Base-by-base conservation (phyloP, 345 rosid species). In the Luvunga scandens region DNA sequence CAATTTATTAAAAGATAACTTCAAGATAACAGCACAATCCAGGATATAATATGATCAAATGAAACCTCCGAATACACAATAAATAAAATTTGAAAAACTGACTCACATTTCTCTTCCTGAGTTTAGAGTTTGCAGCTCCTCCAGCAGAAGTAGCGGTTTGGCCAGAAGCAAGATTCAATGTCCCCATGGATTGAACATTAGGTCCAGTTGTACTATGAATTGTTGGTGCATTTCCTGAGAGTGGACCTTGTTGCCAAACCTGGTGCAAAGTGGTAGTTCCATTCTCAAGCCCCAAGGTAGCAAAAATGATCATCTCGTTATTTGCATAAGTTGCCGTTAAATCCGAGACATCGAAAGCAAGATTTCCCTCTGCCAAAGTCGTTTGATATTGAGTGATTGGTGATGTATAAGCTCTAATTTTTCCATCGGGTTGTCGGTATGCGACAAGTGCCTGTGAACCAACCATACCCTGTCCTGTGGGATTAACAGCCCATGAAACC, bases 401-500 rank as follows among this genome's bases (percentile, higher is more conserved):
- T 0, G 98, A 88, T 13, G 89, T 91, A 82, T 94, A 96, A 73
- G 80, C 97, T 66, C 66, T 86, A 85, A 92, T 81, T 12, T 86
- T 70, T 14, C 98, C 98, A 56, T 91, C 80, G 14, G 85, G 18
- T 53, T 82, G 86, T 61, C 79, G 98, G 83, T 82, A 89, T 9
- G 98, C 98, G 63, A 96, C 89, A 19, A 96, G 87, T 56, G 99
- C 91, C 77, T 96, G 95, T 6, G 98, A 84, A 1, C 95, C 98
- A 6, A 85, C 81, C 99, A 96, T 96, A 53, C 91, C 92, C 0
- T 83, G 77, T 34, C 87, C 78, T 3, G 79, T 83, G 0, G 99
- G 99, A 79, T 96, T 96, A 57, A 96, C 83, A n/a, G 93, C 98
- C 99, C 98, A 95, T 8, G 95, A 92, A 42, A 91, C 89, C 99